Conservation (phyloP, 306 rosid species). For the Pyrus betulifolia region DNA sequence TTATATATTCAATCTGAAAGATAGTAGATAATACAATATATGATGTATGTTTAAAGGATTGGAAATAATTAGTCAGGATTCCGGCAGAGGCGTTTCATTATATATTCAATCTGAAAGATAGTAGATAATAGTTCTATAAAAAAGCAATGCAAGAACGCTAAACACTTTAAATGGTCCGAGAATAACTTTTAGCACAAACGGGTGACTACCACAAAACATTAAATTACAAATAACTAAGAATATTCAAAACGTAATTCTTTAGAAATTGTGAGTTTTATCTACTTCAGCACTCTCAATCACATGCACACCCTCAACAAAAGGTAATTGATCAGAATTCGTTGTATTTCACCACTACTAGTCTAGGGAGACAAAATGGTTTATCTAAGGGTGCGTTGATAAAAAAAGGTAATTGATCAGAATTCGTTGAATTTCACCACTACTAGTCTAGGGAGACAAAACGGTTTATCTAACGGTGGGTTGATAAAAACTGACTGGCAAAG, state of each 20-base stretch:
- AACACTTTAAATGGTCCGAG: neutral
- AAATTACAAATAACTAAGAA: neutral
- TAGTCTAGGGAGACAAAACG: neutral
- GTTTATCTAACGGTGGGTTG: neutral
- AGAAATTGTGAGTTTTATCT: neutral
- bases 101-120: neutral
- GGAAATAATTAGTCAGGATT: neutral
- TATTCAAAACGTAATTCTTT: neutral
- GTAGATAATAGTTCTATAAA: neutral
- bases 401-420: neutral
- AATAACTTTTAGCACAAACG: neutral
- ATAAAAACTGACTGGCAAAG: neutral
- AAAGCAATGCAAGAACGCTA: neutral
- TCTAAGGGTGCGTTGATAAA: neutral
- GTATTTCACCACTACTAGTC: neutral
- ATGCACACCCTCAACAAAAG: neutral
- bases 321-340: neutral
- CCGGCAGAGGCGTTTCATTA: neutral
- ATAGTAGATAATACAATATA: neutral
- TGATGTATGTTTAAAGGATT: no score
- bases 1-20: neutral
- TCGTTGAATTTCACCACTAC: neutral
- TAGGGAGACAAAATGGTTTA: neutral
- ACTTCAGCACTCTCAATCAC: neutral
- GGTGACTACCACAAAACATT: neutral